Base-by-base conservation (phyloP, 345 rosid genomes). In the Eucalyptus cladocalyx region DNA sequence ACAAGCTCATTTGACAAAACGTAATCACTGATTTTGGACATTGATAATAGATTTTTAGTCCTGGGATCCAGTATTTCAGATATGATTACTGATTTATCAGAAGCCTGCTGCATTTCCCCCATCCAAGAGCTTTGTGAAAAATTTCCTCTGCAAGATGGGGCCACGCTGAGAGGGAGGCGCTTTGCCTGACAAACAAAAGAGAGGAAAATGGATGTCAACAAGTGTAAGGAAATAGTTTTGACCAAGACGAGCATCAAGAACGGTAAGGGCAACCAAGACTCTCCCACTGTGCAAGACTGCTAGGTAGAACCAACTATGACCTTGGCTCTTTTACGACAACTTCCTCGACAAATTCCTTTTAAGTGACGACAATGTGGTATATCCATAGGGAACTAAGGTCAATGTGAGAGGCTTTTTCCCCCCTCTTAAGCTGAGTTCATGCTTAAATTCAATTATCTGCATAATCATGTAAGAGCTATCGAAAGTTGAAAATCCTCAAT, bases 61-160 rank as follows among this genome's bases (percentile, higher is more conserved):
- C 98, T 94, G 4, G 98, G 98, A 87, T 96, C 96, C 54, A 96
- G 91, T 90, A 96, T 96, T 92, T 96, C 98, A 87, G 96, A 95
- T 85, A 96, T 95, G 89, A 96, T 94, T 21, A 96, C 95, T 18
- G 96, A 95, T 86, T 93, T 92, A 91, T 94, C 95, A 4, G 98
- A 96, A 89, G 96, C 96, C 92, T 96, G 94, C 89, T 96, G 97
- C 97, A 96, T 96, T 90, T 95, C 98, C 60, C 96, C 96, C 72
- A 95, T 96, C 98, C 96, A 95, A 47, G 96, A 94, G 80, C 94
- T 92, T 56, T 90, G 96, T 24, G 96, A 95, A 89, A 93, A 90
- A 90, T 93, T 92, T 88, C 94, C 96, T 88, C 94, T 90, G 67
- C 87, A 91, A 69, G 87, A 88, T 87, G 87, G 93, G 87, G 89